Percentiles rank a stretch among this genome's conserved stretches.
phyloP scores from a whole-genome alignment of 164 flowering plant species.

The Stephania japonica region DNA sequence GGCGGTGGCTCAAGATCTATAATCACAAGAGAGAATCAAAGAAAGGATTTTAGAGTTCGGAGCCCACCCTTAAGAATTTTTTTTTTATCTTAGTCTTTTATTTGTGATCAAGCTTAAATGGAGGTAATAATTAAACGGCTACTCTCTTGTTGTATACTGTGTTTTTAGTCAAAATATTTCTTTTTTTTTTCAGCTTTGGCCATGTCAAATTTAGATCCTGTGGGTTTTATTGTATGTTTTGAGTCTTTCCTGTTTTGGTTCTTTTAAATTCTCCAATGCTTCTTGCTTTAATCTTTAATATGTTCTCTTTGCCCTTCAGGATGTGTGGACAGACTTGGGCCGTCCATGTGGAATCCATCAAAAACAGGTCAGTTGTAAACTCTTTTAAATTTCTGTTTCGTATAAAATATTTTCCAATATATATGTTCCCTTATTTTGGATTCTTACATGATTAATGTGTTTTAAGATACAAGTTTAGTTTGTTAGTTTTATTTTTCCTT shows the following conservation, averaged over 20 bases:
- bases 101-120: not conserved
- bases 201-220: not conserved
- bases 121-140: not conserved
- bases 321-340: conserved; percentile 94
- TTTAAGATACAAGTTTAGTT: not conserved
- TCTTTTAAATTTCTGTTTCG: not conserved
- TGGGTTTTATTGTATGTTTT: not conserved
- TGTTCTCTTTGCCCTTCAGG: conserved; percentile 39
- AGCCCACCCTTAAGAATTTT: too few species aligned
- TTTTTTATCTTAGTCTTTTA: too few species aligned
- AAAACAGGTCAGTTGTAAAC: conserved; percentile 59
- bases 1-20: too few species aligned
- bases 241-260: not conserved
- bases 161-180: too few species aligned
- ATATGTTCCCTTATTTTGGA: not conserved
- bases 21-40: too few species aligned
- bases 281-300: not conserved
- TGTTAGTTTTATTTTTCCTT: not conserved
- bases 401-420: not conserved
- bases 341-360: conserved; percentile 97
- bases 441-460: not conserved
- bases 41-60: too few species aligned
- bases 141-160: not conserved
- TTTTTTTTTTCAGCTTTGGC: not conserved
- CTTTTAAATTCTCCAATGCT: not conserved